Conservation (phyloP, 1,284 basidiomycete genomes). For the Leccinum subfulvum region DNA sequence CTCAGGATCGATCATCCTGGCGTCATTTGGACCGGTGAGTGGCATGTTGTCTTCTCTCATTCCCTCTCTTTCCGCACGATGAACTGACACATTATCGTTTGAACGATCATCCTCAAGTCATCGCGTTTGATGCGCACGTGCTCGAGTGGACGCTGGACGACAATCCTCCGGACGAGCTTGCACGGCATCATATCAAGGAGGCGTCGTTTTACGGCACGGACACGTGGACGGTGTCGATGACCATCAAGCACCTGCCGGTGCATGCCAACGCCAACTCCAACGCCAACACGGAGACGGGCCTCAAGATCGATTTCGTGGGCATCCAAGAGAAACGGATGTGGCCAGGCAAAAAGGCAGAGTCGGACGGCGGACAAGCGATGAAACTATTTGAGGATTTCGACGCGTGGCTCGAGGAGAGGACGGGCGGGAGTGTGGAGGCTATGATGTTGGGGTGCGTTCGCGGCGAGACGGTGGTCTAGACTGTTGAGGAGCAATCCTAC, state of each 20-base stretch:
- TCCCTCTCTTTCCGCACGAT: not conserved
- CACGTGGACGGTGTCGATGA: conserved; percentile 70
- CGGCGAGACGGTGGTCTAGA: conserved; percentile 46
- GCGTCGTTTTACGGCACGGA: conserved; percentile 79
- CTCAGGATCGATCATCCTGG: conserved; percentile 80
- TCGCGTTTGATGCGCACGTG: conserved; percentile 93
- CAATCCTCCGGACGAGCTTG: conserved; percentile 67
- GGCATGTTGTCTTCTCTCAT: not conserved
- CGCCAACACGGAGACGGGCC: conserved; percentile 6
- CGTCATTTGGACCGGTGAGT: conserved; percentile 81
- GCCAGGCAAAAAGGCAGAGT: conserved; percentile 66
- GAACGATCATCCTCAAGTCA: conserved; percentile 43
- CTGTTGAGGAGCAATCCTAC: not conserved
- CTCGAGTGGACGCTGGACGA: conserved; percentile 82
- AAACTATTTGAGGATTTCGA: conserved; percentile 65
- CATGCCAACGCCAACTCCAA: not conserved
- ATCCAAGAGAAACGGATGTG: conserved; percentile 77
- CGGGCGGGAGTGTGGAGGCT: conserved; percentile 60
- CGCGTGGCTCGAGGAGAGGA: conserved; percentile 60
- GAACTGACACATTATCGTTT: not conserved
- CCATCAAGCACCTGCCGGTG: conserved; percentile 51
- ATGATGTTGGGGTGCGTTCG: conserved; percentile 68
- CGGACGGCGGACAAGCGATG: conserved; percentile 59
- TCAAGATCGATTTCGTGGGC: conserved; percentile 67
- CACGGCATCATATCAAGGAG: conserved; percentile 91